Base-by-base conservation (phyloP, 164 flowering plant species). In the Berberis thunbergii region DNA sequence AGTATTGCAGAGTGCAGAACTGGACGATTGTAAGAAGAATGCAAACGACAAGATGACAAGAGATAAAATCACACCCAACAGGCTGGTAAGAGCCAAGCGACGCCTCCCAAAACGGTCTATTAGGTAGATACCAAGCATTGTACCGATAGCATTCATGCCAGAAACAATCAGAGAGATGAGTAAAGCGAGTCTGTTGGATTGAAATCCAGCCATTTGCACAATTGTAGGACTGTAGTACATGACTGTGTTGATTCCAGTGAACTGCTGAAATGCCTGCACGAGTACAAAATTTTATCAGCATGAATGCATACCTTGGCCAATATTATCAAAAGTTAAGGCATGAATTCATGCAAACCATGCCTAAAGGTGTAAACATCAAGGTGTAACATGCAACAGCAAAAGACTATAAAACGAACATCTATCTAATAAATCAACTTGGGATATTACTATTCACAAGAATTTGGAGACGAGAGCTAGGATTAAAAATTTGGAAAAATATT, bases 221-320 rank as follows among this genome's bases (percentile, higher is more conserved):
- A 94, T 91, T 4, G 96, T 94, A 45, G 99, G 96, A 77, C 99
- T 94, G 81, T 94, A 94, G 71, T 94, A 94, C 99, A 94, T 94
- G 61, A 94, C 96, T 0, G 99, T 94, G 77, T 94, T 91, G 68
- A 94, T 94, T 44, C 99, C 99, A 41, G 89, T 83, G 73, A 94
- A 82, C 73, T 94, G 99, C 76, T 94, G 99, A 76, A 94, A 89
- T 46, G 96, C 95, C 99, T 94, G 85, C 74, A 82, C n/a, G 44
- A 11, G 26, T 26, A 57, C 39, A 43, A 8, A 41, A 61, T 38
- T 46, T 48, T 1, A 39, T 46, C 10, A 42, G 46, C 63, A 64
- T 57, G 3, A 55, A 12, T n/a, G 39, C 2, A 2, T 55, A n/a
- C 7, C 40, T 55, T 41, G 8, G 49, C 49, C 49, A 26, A 26